These are phyloP conservation scores for Zoysia japonica DNA, from an alignment of 176 grass and related monocot species.

Conservation along the genomic window DNA sequence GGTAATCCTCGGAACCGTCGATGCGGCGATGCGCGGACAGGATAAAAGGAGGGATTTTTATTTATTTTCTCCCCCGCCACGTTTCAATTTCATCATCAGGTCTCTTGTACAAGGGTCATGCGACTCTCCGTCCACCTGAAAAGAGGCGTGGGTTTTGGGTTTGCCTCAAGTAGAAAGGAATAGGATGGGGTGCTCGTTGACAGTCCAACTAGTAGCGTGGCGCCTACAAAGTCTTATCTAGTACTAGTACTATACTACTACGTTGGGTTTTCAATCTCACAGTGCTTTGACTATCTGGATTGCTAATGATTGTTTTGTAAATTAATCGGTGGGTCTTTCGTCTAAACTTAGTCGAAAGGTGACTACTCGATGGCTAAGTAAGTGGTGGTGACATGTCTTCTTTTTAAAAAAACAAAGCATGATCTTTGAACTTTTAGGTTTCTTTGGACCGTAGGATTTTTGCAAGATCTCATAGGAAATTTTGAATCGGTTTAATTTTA, in stretches of 20 bases:
- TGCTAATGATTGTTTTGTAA: neutral
- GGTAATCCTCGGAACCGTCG: neutral
- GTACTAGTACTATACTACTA: neutral
- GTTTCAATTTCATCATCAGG: neutral
- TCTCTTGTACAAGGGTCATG: neutral
- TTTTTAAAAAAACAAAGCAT: neutral
- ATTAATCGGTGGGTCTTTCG: neutral
- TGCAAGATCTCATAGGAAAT: too few relatives aligned
- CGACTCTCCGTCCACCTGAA: neutral
- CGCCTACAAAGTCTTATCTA: neutral
- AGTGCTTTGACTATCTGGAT: neutral
- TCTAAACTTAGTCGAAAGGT: neutral
- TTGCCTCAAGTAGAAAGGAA: constrained; percentile 14
- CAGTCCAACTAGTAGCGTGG: constrained; percentile 1
- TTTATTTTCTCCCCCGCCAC: neutral
- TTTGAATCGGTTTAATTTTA: too few relatives aligned
- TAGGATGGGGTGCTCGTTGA: neutral
- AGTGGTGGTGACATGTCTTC: neutral
- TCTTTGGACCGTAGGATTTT: too few relatives aligned
- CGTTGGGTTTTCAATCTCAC: neutral
- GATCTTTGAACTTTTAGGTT: neutral
- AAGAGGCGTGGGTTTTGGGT: neutral
- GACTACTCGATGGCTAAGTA: neutral
- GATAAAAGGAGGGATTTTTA: neutral
- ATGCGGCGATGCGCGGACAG: neutral